Evolutionary conservation across 306 rosid species (phyloP).

Genomic region (Begonia peltatifolia): DNA sequence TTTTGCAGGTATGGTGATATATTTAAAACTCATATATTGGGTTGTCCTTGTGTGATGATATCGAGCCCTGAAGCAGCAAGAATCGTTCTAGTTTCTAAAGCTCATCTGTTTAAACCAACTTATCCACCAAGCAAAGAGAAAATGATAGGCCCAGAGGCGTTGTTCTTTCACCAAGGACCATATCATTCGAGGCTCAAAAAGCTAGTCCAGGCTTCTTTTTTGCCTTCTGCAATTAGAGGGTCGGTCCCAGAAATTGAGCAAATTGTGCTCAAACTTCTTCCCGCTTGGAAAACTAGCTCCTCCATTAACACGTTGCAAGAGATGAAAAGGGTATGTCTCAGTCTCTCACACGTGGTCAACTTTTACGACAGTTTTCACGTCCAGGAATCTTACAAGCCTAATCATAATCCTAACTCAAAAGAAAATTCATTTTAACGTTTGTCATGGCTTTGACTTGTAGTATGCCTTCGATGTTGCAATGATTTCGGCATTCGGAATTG

Average conservation of each 20-base stretch:
- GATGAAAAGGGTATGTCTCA: slow-evolving; percentile 55
- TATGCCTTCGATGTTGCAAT: slow-evolving; percentile 87
- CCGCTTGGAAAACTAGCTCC: slow-evolving; percentile 38
- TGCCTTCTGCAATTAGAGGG: slow-evolving; percentile 40
- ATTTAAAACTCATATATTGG: slow-evolving; percentile 74
- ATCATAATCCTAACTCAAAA: no score
- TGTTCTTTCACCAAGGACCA: slow-evolving; percentile 74
- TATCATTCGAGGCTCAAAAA: slow-evolving; percentile 67
- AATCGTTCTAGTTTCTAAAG: slow-evolving; percentile 47
- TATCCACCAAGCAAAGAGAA: slow-evolving; percentile 86
- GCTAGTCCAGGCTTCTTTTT: slow-evolving; percentile 44
- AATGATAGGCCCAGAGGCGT: slow-evolving; percentile 69
- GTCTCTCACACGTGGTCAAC: no score
- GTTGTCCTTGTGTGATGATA: slow-evolving; percentile 85
- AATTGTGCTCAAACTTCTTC: slow-evolving; percentile 37
- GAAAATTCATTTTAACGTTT: no score
- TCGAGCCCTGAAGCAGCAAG: slow-evolving; percentile 66
- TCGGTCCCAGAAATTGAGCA: slow-evolving; percentile 51
- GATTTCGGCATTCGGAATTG: slow-evolving; percentile 56
- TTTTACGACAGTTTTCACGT: slow-evolving; percentile 3
- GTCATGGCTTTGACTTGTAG: slow-evolving; percentile 12
- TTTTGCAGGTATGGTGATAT: slow-evolving; percentile 51
- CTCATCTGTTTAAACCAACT: slow-evolving; percentile 70
- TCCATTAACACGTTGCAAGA: slow-evolving; percentile 65
- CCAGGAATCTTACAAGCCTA: neutral